phyloP scores from a whole-genome alignment of 768 basidiomycete species.

The Candolleomyces eurysporus region DNA sequence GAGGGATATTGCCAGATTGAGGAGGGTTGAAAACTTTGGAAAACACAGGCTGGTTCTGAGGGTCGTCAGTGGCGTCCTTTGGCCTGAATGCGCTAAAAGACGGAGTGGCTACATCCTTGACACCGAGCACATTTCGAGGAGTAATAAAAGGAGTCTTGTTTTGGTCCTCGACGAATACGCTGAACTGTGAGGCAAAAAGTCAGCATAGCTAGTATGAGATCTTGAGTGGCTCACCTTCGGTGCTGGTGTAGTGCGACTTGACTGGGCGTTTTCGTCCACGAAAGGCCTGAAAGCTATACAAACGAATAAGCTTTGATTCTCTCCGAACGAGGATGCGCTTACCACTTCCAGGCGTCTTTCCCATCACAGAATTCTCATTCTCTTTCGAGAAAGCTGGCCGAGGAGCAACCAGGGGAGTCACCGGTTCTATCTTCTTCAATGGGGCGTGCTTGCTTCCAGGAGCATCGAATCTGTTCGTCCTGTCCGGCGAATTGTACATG shows the following conservation, averaged over 20 bases:
- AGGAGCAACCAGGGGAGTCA: slow-evolving; percentile 42
- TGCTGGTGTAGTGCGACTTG: slow-evolving; percentile 42
- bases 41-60: slow-evolving; percentile 42
- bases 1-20: slow-evolving; percentile 34
- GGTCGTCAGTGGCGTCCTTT: slow-evolving; percentile 35
- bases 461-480: slow-evolving; percentile 47
- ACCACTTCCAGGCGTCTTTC: slow-evolving; percentile 39
- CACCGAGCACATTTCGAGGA: slow-evolving; percentile 44
- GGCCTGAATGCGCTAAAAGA: slow-evolving; percentile 25
- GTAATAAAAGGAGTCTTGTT: slow-evolving; percentile 41
- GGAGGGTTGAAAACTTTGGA: slow-evolving; percentile 68
- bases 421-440: slow-evolving; percentile 62
- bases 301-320: background rate
- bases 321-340: background rate
- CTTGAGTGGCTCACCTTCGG: slow-evolving; percentile 35
- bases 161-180: slow-evolving; percentile 62
- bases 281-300: slow-evolving; percentile 63
- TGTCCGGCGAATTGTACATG: slow-evolving; percentile 93
- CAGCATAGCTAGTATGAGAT: background rate
- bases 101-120: slow-evolving; percentile 46
- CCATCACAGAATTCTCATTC: slow-evolving; percentile 38
- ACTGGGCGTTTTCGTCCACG: slow-evolving; percentile 56
- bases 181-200: slow-evolving; percentile 44
- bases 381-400: slow-evolving; percentile 29
- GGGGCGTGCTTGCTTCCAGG: slow-evolving; percentile 76